A percentile compares a stretch with the other conserved stretches of the same genome.
Evolutionary conservation across 2,329 filamentous ascomycete species (phyloP).

Genomic region (Zasmidium angulare): DNA sequence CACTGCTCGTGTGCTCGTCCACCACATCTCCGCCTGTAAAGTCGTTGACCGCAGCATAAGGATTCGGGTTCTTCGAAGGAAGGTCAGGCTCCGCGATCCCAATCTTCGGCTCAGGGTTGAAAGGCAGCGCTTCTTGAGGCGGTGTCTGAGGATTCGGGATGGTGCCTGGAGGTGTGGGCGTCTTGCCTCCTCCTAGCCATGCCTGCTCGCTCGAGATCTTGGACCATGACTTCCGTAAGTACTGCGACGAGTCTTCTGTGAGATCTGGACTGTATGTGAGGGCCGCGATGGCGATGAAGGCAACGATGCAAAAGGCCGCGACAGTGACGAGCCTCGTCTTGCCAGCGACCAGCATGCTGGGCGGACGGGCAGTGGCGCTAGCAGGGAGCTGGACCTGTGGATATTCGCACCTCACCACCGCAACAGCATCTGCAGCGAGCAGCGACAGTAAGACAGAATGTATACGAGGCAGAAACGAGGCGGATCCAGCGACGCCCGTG

Average conservation of each 20-base stretch:
- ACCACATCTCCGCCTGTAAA: not conserved
- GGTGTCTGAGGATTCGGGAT: not conserved
- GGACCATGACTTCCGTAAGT: slow-evolving; percentile 4
- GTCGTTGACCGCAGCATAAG: slow-evolving; percentile 2
- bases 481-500: not conserved
- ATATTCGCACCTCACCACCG: not conserved
- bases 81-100: not conserved
- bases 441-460: too few relatives aligned
- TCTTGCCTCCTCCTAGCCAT: slow-evolving; percentile 2
- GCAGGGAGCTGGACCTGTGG: not conserved
- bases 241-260: slow-evolving; percentile 2
- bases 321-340: slow-evolving; percentile 3
- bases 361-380: not conserved
- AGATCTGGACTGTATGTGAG: slow-evolving; percentile 6
- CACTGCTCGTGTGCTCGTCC: not conserved
- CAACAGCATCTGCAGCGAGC: not conserved
- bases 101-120: not conserved
- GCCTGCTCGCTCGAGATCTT: slow-evolving; percentile 2
- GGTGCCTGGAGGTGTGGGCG: not conserved
- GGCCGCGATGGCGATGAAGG: slow-evolving; percentile 5
- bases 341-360: slow-evolving; percentile 8
- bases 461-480: not conserved
- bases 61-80: slow-evolving; percentile 10
- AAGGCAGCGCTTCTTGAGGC: slow-evolving; percentile 1
- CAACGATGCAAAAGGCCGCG: slow-evolving; percentile 1